Conservation (phyloP, 371 early-diverging fungal species). For the Mucor irregularis region DNA sequence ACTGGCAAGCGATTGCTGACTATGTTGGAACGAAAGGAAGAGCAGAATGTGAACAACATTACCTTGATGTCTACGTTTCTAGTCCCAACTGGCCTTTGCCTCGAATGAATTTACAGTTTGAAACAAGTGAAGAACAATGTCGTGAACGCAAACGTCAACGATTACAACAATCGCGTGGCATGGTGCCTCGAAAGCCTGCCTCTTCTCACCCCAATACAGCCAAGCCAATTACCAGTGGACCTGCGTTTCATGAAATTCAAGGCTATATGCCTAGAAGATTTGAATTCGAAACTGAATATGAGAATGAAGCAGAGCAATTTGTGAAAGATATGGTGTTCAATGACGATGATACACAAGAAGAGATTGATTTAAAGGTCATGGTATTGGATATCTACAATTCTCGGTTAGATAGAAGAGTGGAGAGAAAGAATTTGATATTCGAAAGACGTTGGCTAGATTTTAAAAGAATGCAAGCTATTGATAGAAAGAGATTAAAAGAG, state of each 20-base stretch:
- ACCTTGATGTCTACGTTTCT: slow-evolving; percentile 80
- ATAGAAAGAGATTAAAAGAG: slow-evolving; percentile 82
- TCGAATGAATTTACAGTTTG: slow-evolving; percentile 53
- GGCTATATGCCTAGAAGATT: slow-evolving; percentile 98
- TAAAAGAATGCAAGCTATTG: slow-evolving; percentile 74
- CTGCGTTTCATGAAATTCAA: slow-evolving; percentile 93
- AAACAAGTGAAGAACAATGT: slow-evolving; percentile 39
- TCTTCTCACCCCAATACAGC: slow-evolving; percentile 27
- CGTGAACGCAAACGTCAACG: slow-evolving; percentile 43
- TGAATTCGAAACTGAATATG: slow-evolving; percentile 98
- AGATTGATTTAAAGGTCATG: slow-evolving; percentile 87
- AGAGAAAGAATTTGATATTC: slow-evolving; percentile 86
- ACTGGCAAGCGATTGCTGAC: slow-evolving; percentile 95
- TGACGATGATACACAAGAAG: slow-evolving; percentile 86
- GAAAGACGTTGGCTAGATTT: slow-evolving; percentile 87
- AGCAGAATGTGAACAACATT: slow-evolving; percentile 91
- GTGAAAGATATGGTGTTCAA: slow-evolving; percentile 94
- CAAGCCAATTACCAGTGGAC: slow-evolving; percentile 81
- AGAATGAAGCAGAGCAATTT: slow-evolving; percentile 93
- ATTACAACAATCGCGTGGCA: slow-evolving; percentile 43
- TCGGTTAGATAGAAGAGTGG: slow-evolving; percentile 80
- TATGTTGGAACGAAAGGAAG: slow-evolving; percentile 91
- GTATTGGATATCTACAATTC: slow-evolving; percentile 93
- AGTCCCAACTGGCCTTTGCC: slow-evolving; percentile 82
- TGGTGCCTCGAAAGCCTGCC: slow-evolving; percentile 33